Base-by-base conservation (phyloP, 2,329 filamentous ascomycete genomes). In the Biscogniauxia marginata region DNA sequence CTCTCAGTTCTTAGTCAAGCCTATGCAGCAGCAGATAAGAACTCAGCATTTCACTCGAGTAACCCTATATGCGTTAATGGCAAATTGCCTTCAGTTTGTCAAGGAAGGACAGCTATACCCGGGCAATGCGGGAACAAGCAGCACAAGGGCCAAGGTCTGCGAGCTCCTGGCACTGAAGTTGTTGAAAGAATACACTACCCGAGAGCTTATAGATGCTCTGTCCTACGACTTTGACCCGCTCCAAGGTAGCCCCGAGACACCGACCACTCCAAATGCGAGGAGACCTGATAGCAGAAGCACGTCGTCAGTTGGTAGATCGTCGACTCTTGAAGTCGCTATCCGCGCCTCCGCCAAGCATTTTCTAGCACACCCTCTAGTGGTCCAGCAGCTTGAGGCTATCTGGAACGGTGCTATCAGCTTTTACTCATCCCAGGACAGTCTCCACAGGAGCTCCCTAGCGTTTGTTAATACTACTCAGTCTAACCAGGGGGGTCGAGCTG, bases 391-490 rank as follows among this genome's bases (percentile, higher is more conserved):
- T n/a, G 92, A 97, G 73, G 93, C 92, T 46, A 96, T 98, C 59
- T 98, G 93, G 93, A 93, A 91, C 19, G 93, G 93, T 23, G 93
- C 90, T 18, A 95, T 98, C 62, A 92, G 95, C 63, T 97, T 98
- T 69, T 92, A 96, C 73, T 95, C 91, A 1, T 86, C 88, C 11
- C 91, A 91, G 4, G 93, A 97, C 71, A 89, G 84, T 62, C 77
- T 97, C 21, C 93, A 97, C 71, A 86, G 91, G 49, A 80, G 78
- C 24, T 71, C 75, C 7, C 68, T 73, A 1, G 67, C 65, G 4
- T 69, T 66, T 7, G 60, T 53, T 20, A 56, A 56, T 21, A 50
- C 49, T 61, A 55, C 56, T 56, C 61, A 59, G 30, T 63, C 66
- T 53, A 60, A 69, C 39, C 68, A 65, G 44, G 65, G 67, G 39